Evolutionary conservation across 345 rosid genomes (phyloP), one percentile per base, ranked within the genome.

Genomic region (Pistacia vera): DNA sequence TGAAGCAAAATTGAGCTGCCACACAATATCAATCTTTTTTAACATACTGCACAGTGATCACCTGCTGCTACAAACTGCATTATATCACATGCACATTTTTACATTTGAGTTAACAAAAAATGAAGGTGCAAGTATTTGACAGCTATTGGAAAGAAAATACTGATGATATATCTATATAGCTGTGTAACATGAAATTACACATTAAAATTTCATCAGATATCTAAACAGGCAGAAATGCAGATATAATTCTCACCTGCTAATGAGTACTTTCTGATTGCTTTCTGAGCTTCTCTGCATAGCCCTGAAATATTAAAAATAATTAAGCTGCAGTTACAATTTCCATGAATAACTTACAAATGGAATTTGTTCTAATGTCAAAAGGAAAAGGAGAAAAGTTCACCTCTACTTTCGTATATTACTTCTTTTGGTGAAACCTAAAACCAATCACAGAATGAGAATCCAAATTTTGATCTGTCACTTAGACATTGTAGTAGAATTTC

Each of bases 371-470:
- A 68, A 59, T 74, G 62, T 75, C 68, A 74, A 41, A 70, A 70
- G 54, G 58, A 61, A 75, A 82, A 69, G 66, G 70, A 55, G 28
- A 30, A 55, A 76, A 30, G 33, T 52, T 77, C 77, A 95, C 99
- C 97, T 92, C 82, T 85, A 81, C 81, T 81, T 83, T 93, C 94
- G 83, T 89, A 91, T 79, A 95, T 61, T 55, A 95, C 88, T 90
- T 95, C 99, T 82, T 87, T 93, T 11, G 99, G 99, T 60, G 99
- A 89, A 71, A 95, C 93, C 98, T 95, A 55, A 76, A 80, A 82
- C 51, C 66, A 68, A 62, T 54, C 64, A 38, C 75, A 72, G 57
- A 46, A 60, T 57, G n/a, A 56, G 13, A 75, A 71, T 81, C 36
- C 83, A 38, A 80, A 66, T 51, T 71, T 77, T 58, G 16, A 41